These are phyloP conservation scores for Clonostachys rosea DNA, from an alignment of 2,329 filamentous ascomycete genomes.

Conservation along the genomic window DNA sequence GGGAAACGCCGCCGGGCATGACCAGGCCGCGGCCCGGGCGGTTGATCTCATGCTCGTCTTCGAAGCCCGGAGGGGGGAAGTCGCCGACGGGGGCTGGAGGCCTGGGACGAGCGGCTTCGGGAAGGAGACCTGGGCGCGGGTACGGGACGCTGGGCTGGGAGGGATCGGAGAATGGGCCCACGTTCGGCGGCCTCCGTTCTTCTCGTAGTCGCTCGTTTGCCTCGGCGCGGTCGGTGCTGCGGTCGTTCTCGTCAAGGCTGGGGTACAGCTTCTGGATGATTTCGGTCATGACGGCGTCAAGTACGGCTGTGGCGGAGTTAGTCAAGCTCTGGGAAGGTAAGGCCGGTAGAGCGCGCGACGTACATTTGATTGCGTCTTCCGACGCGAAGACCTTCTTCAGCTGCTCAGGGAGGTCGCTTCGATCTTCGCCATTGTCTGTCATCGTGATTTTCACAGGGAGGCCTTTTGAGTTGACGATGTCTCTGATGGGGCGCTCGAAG, in stretches of 20 bases:
- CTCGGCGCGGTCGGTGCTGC: slow-evolving; percentile 55
- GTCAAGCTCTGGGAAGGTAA: neutral
- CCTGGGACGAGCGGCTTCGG: slow-evolving; percentile 47
- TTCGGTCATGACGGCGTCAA: slow-evolving; percentile 67
- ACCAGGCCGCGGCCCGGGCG: slow-evolving; percentile 1
- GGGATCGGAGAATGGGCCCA: slow-evolving; percentile 23
- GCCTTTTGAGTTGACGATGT: slow-evolving; percentile 62
- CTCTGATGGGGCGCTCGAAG: slow-evolving; percentile 66
- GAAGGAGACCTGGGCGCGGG: slow-evolving; percentile 56
- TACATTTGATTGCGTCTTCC: slow-evolving; percentile 53
- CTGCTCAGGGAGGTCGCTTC: slow-evolving; percentile 39
- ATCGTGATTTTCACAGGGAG: slow-evolving; percentile 53
- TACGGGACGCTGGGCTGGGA: slow-evolving; percentile 62
- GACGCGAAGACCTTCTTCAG: slow-evolving; percentile 69
- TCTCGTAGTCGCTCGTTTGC: slow-evolving; percentile 34
- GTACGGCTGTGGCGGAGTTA: slow-evolving; percentile 46
- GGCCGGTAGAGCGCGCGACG: slow-evolving; percentile 1
- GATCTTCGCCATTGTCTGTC: slow-evolving; percentile 34
- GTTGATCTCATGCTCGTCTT: slow-evolving; percentile 86
- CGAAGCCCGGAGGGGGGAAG: slow-evolving; percentile 84
- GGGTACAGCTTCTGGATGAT: slow-evolving; percentile 84
- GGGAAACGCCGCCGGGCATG: slow-evolving; percentile 36
- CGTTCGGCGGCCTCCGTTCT: slow-evolving; percentile 21
- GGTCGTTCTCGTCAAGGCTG: slow-evolving; percentile 71
- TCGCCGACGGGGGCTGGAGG: slow-evolving; percentile 60